Evolutionary conservation across 805 yeast genomes (phyloP).

Genomic region (Lipomyces mesembrius): DNA sequence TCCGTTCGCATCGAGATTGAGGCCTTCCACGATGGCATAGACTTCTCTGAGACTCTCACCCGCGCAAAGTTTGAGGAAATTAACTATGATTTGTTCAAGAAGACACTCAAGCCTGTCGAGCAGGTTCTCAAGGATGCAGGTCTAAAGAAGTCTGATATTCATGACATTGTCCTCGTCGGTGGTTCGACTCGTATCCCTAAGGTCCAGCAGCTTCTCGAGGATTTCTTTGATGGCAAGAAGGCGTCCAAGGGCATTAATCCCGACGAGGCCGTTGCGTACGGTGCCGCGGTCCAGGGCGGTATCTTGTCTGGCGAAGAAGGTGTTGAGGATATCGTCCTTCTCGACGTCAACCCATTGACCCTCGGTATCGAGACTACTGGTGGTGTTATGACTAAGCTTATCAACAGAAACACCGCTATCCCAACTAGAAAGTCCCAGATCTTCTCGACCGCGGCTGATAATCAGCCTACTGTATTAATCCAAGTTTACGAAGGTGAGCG

Average conservation of each 20-base stretch:
- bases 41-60: slow-evolving; percentile 91
- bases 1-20: slow-evolving; percentile 96
- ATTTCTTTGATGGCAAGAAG: slow-evolving; percentile 90
- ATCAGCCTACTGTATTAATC: slow-evolving; percentile 97
- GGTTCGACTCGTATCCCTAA: slow-evolving; percentile 99
- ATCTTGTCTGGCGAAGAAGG: slow-evolving; percentile 95
- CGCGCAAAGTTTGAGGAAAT: slow-evolving; percentile 98
- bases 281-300: slow-evolving; percentile 99
- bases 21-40: slow-evolving; percentile 91
- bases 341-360: slow-evolving; percentile 97
- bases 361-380: slow-evolving; percentile 99
- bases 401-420: slow-evolving; percentile 96
- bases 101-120: slow-evolving; percentile 94
- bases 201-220: slow-evolving; percentile 90
- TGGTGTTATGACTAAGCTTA: slow-evolving; percentile 98
- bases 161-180: slow-evolving; percentile 96
- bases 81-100: slow-evolving; percentile 89
- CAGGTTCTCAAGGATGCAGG: slow-evolving; percentile 94
- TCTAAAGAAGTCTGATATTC: slow-evolving; percentile 80
- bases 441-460: slow-evolving; percentile 95
- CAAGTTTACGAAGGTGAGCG: slow-evolving; percentile 99
- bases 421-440: slow-evolving; percentile 97
- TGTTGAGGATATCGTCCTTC: slow-evolving; percentile 84
- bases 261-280: slow-evolving; percentile 99
- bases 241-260: slow-evolving; percentile 98